phyloP scores from a whole-genome alignment of 2,329 filamentous ascomycete genomes.

The Malbranchea cinnamomea region DNA sequence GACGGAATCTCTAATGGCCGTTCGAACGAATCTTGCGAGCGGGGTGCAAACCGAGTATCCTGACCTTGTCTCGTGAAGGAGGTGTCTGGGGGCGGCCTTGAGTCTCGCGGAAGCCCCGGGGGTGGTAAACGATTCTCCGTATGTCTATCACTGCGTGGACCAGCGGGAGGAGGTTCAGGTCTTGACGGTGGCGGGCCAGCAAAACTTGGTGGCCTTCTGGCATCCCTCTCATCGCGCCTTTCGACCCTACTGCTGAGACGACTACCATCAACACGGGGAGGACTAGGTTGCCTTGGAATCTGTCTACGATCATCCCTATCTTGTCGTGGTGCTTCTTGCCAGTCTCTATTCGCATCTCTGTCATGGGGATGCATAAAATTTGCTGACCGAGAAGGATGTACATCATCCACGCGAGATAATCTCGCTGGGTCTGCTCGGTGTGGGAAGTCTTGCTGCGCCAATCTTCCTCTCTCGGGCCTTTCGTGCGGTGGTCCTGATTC shows the following conservation, averaged over 20 bases:
- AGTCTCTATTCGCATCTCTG: no score
- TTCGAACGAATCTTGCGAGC: constrained; percentile 29
- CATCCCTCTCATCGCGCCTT: constrained; percentile 22
- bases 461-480: constrained; percentile 20
- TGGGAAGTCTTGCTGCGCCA: constrained; percentile 15
- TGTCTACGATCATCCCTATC: constrained; percentile 10
- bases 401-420: constrained; percentile 12
- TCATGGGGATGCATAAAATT: constrained; percentile 5
- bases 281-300: constrained; percentile 10
- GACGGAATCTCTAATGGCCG: constrained; percentile 33
- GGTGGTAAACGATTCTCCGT: constrained; percentile 12
- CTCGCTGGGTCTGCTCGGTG: constrained; percentile 9
- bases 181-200: constrained; percentile 13
- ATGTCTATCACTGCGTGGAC: constrained; percentile 29
- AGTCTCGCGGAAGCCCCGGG: constrained; percentile 17
- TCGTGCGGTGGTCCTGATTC: constrained; percentile 21
- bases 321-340: no score
- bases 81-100: no score
- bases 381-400: constrained; percentile 16
- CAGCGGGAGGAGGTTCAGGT: constrained; percentile 36
- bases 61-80: constrained; percentile 33
- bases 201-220: constrained; percentile 19
- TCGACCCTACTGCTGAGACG: constrained; percentile 9
- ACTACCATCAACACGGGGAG: constrained; percentile 9
- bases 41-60: constrained; percentile 22